These are phyloP conservation scores for Elaeagnus macrophylla DNA, from an alignment of 306 rosid species.

Conservation along the genomic window DNA sequence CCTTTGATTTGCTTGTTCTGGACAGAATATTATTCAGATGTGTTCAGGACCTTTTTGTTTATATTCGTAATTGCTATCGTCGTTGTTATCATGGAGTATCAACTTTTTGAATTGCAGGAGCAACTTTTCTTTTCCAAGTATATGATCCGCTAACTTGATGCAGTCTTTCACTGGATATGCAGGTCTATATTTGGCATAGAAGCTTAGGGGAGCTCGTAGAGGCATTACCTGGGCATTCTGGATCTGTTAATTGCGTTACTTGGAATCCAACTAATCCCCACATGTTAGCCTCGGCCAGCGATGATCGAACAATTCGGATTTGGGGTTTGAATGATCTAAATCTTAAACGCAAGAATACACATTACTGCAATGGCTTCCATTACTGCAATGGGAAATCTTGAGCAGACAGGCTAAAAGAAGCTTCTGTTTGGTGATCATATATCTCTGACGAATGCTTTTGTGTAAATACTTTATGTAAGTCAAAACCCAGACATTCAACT, in stretches of 20 bases:
- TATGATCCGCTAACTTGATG: neutral
- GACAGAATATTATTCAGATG: no score
- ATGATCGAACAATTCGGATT: slow-evolving; percentile 85
- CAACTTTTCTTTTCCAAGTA: no score
- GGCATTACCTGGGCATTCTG: slow-evolving; percentile 82
- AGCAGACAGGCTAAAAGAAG: slow-evolving; percentile 14
- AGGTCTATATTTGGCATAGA: slow-evolving; percentile 94
- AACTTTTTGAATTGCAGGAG: no score
- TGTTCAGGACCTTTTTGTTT: no score
- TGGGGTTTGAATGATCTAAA: slow-evolving; percentile 75
- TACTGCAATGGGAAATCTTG: slow-evolving; percentile 80
- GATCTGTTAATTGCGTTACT: slow-evolving; percentile 88
- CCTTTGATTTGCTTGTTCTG: no score
- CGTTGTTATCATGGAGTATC: no score
- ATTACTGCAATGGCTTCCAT: slow-evolving; percentile 70
- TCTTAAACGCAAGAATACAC: slow-evolving; percentile 43
- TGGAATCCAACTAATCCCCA: slow-evolving; percentile 95
- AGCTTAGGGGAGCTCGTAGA: slow-evolving; percentile 63
- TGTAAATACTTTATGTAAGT: slow-evolving; percentile 65
- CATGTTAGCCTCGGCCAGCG: slow-evolving; percentile 97
- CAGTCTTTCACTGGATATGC: slow-evolving; percentile 15
- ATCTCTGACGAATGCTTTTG: slow-evolving; percentile 51
- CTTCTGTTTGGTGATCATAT: slow-evolving; percentile 29
- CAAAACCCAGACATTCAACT: slow-evolving; percentile 53
- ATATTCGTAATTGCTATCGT: no score